Evolutionary conservation across 129 eudicot genomes (phyloP).

Genomic region (Deinandra increscens): DNA sequence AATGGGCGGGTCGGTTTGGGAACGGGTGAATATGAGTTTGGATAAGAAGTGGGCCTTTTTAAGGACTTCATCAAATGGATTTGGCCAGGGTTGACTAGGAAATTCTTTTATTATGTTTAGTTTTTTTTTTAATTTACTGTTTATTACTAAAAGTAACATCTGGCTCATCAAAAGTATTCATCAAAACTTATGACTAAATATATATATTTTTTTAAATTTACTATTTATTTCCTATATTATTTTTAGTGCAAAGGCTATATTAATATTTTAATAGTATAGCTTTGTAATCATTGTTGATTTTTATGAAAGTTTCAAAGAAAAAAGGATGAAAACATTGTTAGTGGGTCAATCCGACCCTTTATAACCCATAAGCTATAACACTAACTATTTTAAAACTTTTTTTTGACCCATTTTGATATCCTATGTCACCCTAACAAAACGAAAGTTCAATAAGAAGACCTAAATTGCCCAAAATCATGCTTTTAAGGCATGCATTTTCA

Average conservation of each 20-base stretch:
- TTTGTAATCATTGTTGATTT: background rate
- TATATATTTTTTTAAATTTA: too few relatives aligned
- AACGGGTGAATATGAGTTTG: background rate
- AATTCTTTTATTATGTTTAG: background rate
- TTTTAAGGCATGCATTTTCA: constrained; percentile 2
- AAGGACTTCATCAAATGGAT: background rate
- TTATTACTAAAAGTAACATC: too few relatives aligned
- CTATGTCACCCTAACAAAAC: background rate
- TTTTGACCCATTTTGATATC: background rate
- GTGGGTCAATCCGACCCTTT: background rate
- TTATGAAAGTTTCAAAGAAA: background rate
- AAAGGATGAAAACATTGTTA: background rate
- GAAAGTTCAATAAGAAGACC: background rate
- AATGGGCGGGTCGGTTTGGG: constrained; percentile 3
- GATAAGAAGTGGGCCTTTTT: background rate
- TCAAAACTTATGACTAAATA: too few relatives aligned
- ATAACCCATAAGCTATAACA: background rate
- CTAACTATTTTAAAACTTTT: too few relatives aligned
- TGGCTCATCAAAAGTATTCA: too few relatives aligned
- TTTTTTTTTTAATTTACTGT: too few relatives aligned
- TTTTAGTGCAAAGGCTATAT: background rate
- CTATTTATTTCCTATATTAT: too few relatives aligned
- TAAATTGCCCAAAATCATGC: background rate
- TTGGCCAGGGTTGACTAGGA: background rate
- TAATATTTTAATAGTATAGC: constrained; percentile 1